Evolutionary conservation across 2,329 filamentous ascomycete genomes (phyloP), one percentile per base, ranked within the genome.

Genomic region (Colletotrichum noveboracense): DNA sequence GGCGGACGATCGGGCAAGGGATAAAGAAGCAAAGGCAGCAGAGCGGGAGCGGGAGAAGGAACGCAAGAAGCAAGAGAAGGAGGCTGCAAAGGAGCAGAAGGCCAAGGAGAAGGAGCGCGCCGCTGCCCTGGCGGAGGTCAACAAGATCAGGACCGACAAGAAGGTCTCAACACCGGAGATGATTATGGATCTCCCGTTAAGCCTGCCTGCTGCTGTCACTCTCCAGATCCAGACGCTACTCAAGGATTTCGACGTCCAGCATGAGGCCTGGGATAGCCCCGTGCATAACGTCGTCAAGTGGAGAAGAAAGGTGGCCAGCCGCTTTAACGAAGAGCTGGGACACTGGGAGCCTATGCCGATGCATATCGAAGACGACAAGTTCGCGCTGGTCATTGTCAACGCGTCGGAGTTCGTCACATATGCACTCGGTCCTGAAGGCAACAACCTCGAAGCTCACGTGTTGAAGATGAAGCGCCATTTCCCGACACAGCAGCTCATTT

Each of bases 111-210:
- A 93, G 79, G 89, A 93, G 77, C 87, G 87, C 5, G 91, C 91
- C 13, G 90, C 91, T 8, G 93, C 94, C 9, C 84, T 96, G 26
- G 91, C 91, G 5, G 92, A 94, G 77, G 94, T 92, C 56, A 96
- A 96, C 84, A 95, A 93, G 80, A 85, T 93, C 12, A 91, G 92
- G 67, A 92, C 91, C 0, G 92, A 95, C 84, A 95, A 95, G 84
- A 95, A 94, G 78, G 86, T 92, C 1, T 94, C 94, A 0, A 91
- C 92, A 0, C 89, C 89, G 0, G 94, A 97, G 82, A 96, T 97
- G 94, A 93, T 96, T 66, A 88, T 95, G 3, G 91, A 95, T 78
- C 85, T 96, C 28, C 90, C 94, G 0, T 83, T 85, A 0, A 89
- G 88, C 3, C 84, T 96, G 2, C 84, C 89, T 26, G 82, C 87